Base-by-base conservation (phyloP, 495 filamentous ascomycete species). In the Cryomyces antarcticus region DNA sequence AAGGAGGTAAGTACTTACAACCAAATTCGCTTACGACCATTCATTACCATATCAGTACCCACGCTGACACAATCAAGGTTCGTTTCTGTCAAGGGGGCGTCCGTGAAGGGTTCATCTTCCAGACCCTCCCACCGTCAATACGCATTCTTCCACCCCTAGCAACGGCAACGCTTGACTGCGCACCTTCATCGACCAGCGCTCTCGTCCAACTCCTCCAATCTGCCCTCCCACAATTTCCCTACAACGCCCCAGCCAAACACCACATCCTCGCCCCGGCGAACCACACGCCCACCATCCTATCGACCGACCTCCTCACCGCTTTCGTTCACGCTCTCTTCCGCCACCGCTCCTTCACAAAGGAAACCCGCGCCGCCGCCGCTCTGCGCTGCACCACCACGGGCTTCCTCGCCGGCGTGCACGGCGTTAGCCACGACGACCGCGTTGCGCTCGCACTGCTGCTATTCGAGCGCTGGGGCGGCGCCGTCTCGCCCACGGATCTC, bases 31-130 rank as follows among this genome's bases (percentile, higher is more conserved):
- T 24, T 24, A 2, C 17, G 17, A 24, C 17, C 17, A 24, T 24
- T 24, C 17, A 2, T 24, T 2, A 24, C 17, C 17, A 24, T 24
- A 24, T 24, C 17, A 24, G 17, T 24, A 24, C 17, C 17, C 17
- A 24, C 1, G 17, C 17, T 24, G 17, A 24, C 17, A 24, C 17
- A 24, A 24, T 2, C 17, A 24, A 24, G 17, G 17, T 24, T 2
- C 71, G 73, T 10, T 95, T 94, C 61, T 88, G 82, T 52, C 75
- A 83, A 50, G 87, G 74, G 3, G 87, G 87, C 7, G 83, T 93
- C 38, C 70, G 86, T 28, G 87, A 94, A 57, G 87, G 87, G 0
- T 70, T 76, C 1, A 58, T 92, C 28, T 85, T 78, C 59, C 68
- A 75, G 56, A 74, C 68, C 43, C 66, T 92, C 11, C 66, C 72